A percentile compares a stretch with the other conserved stretches of the same genome.
These are phyloP conservation scores for Eucalyptus virginea DNA, from an alignment of 345 rosid genomes.

Conservation along the genomic window DNA sequence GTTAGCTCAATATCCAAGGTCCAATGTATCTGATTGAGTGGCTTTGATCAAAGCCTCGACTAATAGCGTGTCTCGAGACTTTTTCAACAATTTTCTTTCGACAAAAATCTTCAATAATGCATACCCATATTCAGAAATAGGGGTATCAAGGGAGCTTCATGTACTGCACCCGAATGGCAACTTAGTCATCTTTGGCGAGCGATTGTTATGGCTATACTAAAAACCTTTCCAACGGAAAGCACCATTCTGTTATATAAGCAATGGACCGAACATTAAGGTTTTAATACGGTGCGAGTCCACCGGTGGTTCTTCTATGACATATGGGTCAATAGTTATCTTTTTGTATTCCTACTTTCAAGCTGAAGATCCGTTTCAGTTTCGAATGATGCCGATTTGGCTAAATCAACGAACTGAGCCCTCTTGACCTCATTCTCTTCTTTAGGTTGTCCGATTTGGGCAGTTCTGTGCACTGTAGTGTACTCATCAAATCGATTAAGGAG, in stretches of 20 bases:
- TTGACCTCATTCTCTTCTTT: neutral
- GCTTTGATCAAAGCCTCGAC: neutral
- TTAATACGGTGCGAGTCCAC: neutral
- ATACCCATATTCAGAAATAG: neutral
- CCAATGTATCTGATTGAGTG: neutral
- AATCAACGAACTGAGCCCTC: neutral
- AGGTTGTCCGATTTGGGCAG: neutral
- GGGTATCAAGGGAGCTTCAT: neutral
- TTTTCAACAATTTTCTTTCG: neutral
- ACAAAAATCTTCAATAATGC: neutral
- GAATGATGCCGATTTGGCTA: neutral
- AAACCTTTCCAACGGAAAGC: neutral
- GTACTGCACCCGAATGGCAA: neutral
- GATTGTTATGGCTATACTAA: neutral
- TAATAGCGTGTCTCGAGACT: neutral
- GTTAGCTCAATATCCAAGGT: neutral
- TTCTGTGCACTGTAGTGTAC: neutral
- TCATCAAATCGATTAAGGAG: neutral
- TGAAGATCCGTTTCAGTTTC: neutral
- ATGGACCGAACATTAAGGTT: neutral
- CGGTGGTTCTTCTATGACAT: fast-evolving
- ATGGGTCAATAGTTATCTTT: neutral
- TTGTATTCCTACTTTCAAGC: neutral
- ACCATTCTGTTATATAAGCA: neutral
- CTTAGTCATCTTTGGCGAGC: neutral